Conservation (phyloP, 1,284 basidiomycete species). For the Pholiota adiposa region DNA sequence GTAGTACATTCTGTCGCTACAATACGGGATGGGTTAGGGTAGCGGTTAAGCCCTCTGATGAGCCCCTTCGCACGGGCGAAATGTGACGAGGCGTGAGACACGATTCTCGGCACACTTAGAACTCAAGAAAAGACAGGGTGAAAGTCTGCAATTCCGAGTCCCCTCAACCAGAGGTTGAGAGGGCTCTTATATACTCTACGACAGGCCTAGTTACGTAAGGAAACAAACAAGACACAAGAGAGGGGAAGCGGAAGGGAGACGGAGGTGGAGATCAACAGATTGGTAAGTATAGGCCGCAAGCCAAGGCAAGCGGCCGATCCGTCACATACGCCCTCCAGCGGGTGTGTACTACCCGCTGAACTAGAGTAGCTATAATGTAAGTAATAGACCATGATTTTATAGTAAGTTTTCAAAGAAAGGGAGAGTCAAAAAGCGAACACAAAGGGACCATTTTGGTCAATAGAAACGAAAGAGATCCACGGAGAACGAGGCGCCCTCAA, state of each 20-base stretch:
- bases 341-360: background rate
- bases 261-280: background rate
- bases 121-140: background rate
- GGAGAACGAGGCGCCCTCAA: no score
- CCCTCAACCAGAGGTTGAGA: background rate
- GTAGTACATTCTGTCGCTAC: no score
- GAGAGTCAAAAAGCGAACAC: background rate
- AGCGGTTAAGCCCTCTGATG: no score
- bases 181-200: background rate
- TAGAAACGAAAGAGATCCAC: background rate
- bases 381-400: background rate
- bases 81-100: slow-evolving; percentile 1
- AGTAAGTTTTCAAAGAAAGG: background rate
- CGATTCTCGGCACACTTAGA: background rate
- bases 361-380: background rate
- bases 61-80: no score
- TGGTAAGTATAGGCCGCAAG: background rate
- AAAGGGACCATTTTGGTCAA: background rate
- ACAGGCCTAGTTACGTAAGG: background rate
- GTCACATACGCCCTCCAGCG: slow-evolving; percentile 1
- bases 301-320: background rate
- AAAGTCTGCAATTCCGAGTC: background rate
- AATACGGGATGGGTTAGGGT: no score
- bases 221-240: no score
- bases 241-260: background rate